phyloP scores from a whole-genome alignment of 2,329 filamentous ascomycete genomes.

The Didymella pinodella region DNA sequence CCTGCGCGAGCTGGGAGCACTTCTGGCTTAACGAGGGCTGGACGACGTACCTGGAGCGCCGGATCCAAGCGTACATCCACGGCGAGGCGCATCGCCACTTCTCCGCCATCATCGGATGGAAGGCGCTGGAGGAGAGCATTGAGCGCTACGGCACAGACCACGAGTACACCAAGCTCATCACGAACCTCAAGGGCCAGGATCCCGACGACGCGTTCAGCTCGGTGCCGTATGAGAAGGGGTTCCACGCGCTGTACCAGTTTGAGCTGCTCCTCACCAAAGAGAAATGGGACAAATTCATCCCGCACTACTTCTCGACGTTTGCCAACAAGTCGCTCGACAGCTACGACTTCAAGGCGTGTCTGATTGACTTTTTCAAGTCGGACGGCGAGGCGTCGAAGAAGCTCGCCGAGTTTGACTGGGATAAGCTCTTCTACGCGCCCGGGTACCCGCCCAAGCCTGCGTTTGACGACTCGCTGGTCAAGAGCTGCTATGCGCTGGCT shows the following conservation, averaged over 20 bases:
- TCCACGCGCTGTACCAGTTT: conserved; percentile 90
- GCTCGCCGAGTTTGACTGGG: conserved; percentile 82
- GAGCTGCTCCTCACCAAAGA: conserved; percentile 83
- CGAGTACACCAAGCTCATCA: conserved; percentile 90
- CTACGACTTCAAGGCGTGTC: conserved; percentile 90
- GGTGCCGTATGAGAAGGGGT: conserved; percentile 95
- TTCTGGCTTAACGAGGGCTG: conserved; percentile 80
- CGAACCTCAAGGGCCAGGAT: conserved; percentile 87
- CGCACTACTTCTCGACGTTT: conserved; percentile 90
- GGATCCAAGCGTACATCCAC: conserved; percentile 79
- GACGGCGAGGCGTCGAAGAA: conserved; percentile 70
- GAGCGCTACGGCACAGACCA: conserved; percentile 81
- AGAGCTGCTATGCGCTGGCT: conserved; percentile 83
- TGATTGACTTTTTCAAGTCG: conserved; percentile 81
- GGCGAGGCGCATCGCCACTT: conserved; percentile 90
- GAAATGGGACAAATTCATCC: conserved; percentile 95
- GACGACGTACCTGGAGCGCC: conserved; percentile 93
- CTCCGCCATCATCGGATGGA: conserved; percentile 95
- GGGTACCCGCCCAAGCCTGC: conserved; percentile 89
- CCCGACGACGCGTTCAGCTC: conserved; percentile 95
- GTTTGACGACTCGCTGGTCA: conserved; percentile 87
- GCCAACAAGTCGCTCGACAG: conserved; percentile 88
- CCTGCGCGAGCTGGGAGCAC: conserved; percentile 81
- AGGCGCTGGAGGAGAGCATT: conserved; percentile 81
- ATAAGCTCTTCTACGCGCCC: conserved; percentile 85